Conservation (phyloP, 345 rosid genomes). For the Nephelium lappaceum region DNA sequence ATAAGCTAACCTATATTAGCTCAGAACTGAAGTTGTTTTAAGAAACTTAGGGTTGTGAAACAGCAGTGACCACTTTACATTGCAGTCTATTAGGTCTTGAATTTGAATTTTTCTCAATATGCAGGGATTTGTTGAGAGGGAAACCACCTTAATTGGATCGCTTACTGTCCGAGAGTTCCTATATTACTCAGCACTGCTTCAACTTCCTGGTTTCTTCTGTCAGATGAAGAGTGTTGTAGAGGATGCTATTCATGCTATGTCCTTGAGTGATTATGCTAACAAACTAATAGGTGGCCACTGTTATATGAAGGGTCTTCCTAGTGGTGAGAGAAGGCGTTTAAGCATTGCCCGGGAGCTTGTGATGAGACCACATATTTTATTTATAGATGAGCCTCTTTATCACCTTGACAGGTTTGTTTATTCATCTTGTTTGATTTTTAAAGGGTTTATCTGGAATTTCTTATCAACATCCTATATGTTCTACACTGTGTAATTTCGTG, state of each 20-base stretch:
- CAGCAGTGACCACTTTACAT: background rate
- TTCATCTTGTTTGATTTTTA: conserved; percentile 7
- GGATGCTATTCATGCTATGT: conserved; percentile 99
- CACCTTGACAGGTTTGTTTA: conserved; percentile 80
- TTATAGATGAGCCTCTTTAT: conserved; percentile 98
- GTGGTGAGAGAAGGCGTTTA: conserved; percentile 96
- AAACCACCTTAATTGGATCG: conserved; percentile 76
- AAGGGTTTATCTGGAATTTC: background rate
- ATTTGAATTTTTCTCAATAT: conserved; percentile 23
- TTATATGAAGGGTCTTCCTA: conserved; percentile 86
- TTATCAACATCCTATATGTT: background rate
- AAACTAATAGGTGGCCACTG: conserved; percentile 97
- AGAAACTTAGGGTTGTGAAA: background rate
- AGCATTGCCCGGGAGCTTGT: conserved; percentile 98
- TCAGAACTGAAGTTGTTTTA: conserved; percentile 1
- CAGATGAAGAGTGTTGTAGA: conserved; percentile 89
- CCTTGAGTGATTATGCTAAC: conserved; percentile 86
- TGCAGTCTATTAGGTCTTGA: conserved; percentile 17
- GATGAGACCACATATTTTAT: conserved; percentile 88
- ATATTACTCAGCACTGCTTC: conserved; percentile 95
- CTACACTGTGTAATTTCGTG: background rate
- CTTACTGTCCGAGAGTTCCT: conserved; percentile 92
- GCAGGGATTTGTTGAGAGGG: conserved; percentile 94
- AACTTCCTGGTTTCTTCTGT: conserved; percentile 94
- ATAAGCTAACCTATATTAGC: background rate